Base-by-base conservation (phyloP, 2,329 filamentous ascomycete species). In the Conoideocrella luteorostrata region DNA sequence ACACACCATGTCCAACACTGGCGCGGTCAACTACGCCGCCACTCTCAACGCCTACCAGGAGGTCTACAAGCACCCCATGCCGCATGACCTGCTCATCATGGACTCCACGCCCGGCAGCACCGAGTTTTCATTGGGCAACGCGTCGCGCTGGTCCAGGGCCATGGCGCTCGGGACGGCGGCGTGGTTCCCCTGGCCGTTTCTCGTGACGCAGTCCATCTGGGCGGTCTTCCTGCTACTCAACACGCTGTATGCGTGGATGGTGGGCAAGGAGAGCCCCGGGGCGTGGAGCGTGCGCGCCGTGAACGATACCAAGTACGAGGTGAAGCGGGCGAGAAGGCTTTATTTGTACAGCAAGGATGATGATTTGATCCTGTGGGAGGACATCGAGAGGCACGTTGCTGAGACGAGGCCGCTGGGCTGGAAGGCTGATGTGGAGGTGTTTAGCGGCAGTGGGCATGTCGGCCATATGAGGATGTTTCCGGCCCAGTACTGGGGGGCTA, bases 301-400 rank as follows among this genome's bases (percentile, higher is more conserved):
- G 1, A 64, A 69, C 30, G 60, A 70, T n/a, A 57, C 64, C 11
- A 51, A 53, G 11, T 63, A 55, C 6, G 64, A 66, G 22, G 56
- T 61, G 4, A 54, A 53, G 29, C 48, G 44, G 4, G 65, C 73
- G 1, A 67, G 69, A 15, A 65, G 74, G 40, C 52, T 81, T 45
- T 82, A 79, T 57, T 49, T 81, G 22, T 83, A 82, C 54, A 78
- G 75, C 49, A 72, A 71, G 47, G 70, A 69, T 38, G 79, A 83
- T 49, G 64, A 72, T 34, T 67, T 83, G 47, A 78, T 83, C 10
- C 56, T 62, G 4, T 75, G 68, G 56, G 55, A 72, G 46, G 77
- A 82, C 47, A 71, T 82, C 1, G 74, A 79, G 50, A 63, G 62
- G 12, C 74, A 82, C 51, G 74, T 70, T 1, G 68, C 69, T 3